A percentile compares a stretch with the other conserved stretches of the same genome.
Conservation (phyloP, 2,329 filamentous ascomycete genomes). For the Aspergillus hortae region DNA sequence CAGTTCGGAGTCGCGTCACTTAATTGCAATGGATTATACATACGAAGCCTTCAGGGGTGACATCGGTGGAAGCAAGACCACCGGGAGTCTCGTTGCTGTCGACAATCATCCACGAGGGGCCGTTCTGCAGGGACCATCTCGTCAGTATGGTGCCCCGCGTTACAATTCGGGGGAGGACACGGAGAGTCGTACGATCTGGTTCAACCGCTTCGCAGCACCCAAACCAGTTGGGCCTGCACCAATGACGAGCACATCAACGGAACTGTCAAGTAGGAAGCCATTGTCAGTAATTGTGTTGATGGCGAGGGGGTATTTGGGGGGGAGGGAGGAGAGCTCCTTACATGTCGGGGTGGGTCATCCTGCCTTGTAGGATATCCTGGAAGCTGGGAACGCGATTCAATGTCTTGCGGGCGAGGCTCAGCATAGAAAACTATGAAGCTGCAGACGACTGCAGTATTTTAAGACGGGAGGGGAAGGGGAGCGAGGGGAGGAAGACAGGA, state of each 20-base stretch:
- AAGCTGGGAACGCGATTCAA: slow-evolving; percentile 44
- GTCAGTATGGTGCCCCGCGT: slow-evolving; percentile 12
- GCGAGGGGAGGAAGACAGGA: slow-evolving; percentile 19
- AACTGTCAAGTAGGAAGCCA: slow-evolving; percentile 48
- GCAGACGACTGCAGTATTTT: slow-evolving; percentile 30
- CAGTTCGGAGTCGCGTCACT: slow-evolving; percentile 2
- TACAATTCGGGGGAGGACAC: neutral
- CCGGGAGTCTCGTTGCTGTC: slow-evolving; percentile 89
- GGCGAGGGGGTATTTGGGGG: slow-evolving; percentile 4
- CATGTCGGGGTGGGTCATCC: slow-evolving; percentile 46
- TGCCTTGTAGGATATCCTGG: slow-evolving; percentile 45
- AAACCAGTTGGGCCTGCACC: slow-evolving; percentile 96
- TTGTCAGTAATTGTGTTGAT: slow-evolving; percentile 14
- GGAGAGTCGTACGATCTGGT: slow-evolving; percentile 73
- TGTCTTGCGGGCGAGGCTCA: slow-evolving; percentile 42
- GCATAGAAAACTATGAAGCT: slow-evolving; percentile 36
- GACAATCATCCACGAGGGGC: slow-evolving; percentile 92
- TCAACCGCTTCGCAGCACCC: slow-evolving; percentile 94
- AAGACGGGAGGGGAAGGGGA: slow-evolving; percentile 18
- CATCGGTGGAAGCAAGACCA: slow-evolving; percentile 92
- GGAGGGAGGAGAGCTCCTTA: slow-evolving; percentile 23
- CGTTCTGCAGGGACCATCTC: slow-evolving; percentile 57
- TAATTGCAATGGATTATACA: slow-evolving; percentile 43
- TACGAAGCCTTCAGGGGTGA: slow-evolving; percentile 95
- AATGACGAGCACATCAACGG: slow-evolving; percentile 96